phyloP scores from a whole-genome alignment of 139 green algal genomes.

The Chlamydomonas sp. region DNA sequence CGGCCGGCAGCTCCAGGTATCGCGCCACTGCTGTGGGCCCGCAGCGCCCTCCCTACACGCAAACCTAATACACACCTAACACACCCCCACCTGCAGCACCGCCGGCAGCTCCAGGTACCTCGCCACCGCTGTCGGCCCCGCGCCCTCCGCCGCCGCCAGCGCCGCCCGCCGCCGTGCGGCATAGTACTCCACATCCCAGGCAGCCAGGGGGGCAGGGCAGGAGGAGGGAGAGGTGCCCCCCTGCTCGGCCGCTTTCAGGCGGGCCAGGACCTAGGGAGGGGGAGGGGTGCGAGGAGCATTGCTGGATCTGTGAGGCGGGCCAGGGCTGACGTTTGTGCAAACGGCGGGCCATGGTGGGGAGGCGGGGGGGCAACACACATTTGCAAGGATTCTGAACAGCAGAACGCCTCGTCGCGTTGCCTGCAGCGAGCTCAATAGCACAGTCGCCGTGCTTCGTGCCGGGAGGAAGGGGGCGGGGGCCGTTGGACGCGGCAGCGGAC shows the following conservation, averaged over 20 bases:
- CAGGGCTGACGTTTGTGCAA: neutral
- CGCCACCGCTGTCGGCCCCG: no score
- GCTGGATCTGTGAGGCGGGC: neutral
- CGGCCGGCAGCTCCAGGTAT: conserved; percentile 36
- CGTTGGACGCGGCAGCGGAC: no score
- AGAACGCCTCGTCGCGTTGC: no score
- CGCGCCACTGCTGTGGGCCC: conserved; percentile 2
- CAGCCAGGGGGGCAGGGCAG: neutral
- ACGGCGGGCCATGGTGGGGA: neutral
- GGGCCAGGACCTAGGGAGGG: neutral
- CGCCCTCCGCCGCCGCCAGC: no score
- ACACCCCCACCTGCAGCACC: neutral
- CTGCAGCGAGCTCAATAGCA: no score
- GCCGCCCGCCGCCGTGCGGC: neutral
- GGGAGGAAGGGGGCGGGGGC: no score
- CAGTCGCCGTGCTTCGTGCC: no score
- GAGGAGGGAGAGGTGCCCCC: neutral
- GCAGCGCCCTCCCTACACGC: no score
- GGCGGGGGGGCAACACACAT: neutral
- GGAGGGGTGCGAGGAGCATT: neutral
- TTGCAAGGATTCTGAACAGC: no score
- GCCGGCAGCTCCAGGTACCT: no score
- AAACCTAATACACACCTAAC: no score
- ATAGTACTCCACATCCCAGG: conserved; percentile 47
- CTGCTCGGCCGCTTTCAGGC: neutral